A percentile compares a stretch with the other conserved stretches of the same genome.
These are phyloP conservation scores for Fusarium luffae DNA, from an alignment of 2,329 filamentous ascomycete species.

Conservation along the genomic window DNA sequence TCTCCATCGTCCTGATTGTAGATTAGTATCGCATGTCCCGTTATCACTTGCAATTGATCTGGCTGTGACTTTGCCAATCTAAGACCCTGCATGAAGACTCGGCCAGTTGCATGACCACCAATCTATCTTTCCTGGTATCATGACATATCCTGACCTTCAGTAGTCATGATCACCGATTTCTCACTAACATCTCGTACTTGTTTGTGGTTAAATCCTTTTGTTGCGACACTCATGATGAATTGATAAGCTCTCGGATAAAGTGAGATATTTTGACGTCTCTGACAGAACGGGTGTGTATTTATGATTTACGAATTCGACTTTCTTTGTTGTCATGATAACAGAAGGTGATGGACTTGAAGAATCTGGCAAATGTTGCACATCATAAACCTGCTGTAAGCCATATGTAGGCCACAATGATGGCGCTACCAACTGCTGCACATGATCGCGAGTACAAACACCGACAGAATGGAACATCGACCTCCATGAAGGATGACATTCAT, in stretches of 20 bases:
- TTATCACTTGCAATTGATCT: conserved; percentile 11
- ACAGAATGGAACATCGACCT: background rate
- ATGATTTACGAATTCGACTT: background rate
- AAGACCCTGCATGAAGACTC: conserved; percentile 9
- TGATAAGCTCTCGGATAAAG: background rate
- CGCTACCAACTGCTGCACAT: background rate
- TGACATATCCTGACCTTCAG: background rate
- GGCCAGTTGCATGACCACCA: background rate
- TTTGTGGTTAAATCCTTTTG: too few relatives aligned
- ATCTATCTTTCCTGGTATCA: background rate
- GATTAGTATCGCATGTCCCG: background rate
- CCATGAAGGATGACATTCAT: background rate
- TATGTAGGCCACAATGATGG: background rate
- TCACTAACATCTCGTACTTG: background rate
- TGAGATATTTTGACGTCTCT: background rate
- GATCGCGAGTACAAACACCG: background rate
- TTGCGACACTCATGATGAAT: background rate
- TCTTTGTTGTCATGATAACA: background rate
- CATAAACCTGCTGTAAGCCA: background rate
- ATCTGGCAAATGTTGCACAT: background rate
- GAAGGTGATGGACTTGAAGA: background rate
- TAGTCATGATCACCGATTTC: background rate
- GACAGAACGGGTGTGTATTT: background rate
- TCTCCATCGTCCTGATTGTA: background rate
- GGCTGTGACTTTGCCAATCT: background rate